Base-by-base conservation (phyloP, 257 asterid species). In the Przewalskia tangutica region DNA sequence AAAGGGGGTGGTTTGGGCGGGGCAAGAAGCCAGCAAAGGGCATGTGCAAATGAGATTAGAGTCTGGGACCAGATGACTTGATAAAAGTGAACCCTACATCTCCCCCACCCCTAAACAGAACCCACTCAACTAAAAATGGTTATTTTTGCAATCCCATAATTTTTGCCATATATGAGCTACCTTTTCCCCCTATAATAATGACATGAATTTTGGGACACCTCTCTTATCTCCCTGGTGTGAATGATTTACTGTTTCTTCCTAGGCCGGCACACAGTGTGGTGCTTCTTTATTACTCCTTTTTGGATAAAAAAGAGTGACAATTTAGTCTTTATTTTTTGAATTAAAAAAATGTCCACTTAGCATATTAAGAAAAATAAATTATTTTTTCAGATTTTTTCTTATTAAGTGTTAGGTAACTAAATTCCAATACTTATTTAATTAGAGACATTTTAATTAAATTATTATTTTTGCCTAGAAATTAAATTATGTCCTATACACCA, bases 31-130 rank as follows among this genome's bases (percentile, higher is more conserved):
- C 87, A 84, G 83, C 83, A 80, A 80, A 84, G 81, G 65, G 90
- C 90, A 89, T 91, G 93, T 91, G 95, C 91, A 78, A 81, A 83
- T 84, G 82, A 82, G 60, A 82, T 64, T 68, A 85, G 75, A 86
- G 20, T 53, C 12, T 40, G 89, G 93, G 91, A 90, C 91, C 91
- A 89, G 81, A 87, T 86, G 86, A 84, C 80, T 87, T 90, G 46
- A 38, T 3, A 82, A 62, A 81, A 65, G 82, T 81, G 38, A 82
- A 84, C 80, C 84, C 82, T 79, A 58, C 86, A 48, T 23, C 70
- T 17, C 23, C 6, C 46, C 50, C 51, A 23, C 50, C 70, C 80
- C 48, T 0, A 0, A 38, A 79, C 42, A 54, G 58, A 58, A 78
- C 23, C 50, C 40, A 36, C 6, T 36, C 76, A 67, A 40, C 32